phyloP scores from a whole-genome alignment of 2,329 filamentous ascomycete species.

The Cladophialophora psammophila region DNA sequence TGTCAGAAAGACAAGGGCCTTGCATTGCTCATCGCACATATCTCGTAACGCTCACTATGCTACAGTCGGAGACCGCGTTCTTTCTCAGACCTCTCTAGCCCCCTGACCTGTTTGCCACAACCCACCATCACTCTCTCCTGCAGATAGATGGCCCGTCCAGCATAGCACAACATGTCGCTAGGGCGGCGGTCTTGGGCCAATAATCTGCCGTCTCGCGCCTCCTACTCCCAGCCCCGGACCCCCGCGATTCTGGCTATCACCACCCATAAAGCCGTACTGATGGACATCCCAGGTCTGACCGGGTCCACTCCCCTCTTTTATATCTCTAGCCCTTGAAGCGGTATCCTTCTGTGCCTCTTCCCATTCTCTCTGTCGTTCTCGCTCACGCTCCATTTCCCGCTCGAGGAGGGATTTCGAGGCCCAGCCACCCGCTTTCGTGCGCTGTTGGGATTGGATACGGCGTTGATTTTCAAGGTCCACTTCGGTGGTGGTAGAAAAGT shows the following conservation, averaged over 20 bases:
- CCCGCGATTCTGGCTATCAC: constrained; percentile 66
- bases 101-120: background rate
- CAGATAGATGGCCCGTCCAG: background rate
- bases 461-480: constrained; percentile 63
- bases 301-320: constrained; percentile 57
- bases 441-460: constrained; percentile 60
- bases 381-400: constrained; percentile 72
- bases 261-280: constrained; percentile 70
- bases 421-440: constrained; percentile 67
- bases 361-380: constrained; percentile 70
- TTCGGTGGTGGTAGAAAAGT: constrained; percentile 62
- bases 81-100: background rate
- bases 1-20: background rate
- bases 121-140: background rate
- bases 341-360: constrained; percentile 65
- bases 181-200: constrained; percentile 64
- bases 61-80: background rate
- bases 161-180: constrained; percentile 1
- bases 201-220: constrained; percentile 66
- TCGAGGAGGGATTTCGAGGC: constrained; percentile 69
- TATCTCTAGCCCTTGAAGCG: constrained; percentile 55
- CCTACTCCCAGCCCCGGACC: constrained; percentile 61
- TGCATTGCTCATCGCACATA: background rate
- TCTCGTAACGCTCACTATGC: background rate
- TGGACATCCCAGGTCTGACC: constrained; percentile 64